These are phyloP conservation scores for Agapanthus africanus DNA, from an alignment of 106 monocot genomes.

Conservation along the genomic window DNA sequence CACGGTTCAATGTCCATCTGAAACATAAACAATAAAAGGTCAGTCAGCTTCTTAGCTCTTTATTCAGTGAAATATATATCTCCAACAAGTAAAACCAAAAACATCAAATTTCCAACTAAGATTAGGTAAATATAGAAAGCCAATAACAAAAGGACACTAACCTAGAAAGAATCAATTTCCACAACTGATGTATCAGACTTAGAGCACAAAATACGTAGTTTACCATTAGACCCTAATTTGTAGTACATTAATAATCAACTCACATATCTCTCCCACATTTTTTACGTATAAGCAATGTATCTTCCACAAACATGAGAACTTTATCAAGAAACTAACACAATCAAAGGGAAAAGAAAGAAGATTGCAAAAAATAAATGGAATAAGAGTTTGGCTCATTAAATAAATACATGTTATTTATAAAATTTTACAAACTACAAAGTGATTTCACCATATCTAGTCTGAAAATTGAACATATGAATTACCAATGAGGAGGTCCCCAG, in stretches of 20 bases:
- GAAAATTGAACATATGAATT: no score
- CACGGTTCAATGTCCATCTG: conserved; percentile 86
- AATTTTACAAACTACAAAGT: no score
- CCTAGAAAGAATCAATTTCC: background rate
- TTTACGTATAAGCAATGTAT: background rate
- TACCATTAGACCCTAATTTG: background rate
- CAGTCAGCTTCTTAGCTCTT: conserved; percentile 1
- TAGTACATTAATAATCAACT: no score
- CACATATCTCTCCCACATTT: background rate
- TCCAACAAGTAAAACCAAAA: background rate
- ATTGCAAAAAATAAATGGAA: no score
- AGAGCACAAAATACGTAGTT: background rate
- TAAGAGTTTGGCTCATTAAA: no score
- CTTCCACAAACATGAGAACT: background rate
- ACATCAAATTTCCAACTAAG: background rate
- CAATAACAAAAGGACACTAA: background rate
- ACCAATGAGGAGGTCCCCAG: no score
- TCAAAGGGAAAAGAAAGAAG: no score
- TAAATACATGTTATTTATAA: no score
- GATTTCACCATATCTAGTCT: no score
- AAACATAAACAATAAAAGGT: conserved; percentile 17
- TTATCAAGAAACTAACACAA: no score
- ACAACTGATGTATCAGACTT: background rate
- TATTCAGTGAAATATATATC: background rate
- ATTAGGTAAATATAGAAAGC: background rate